Base-by-base conservation (phyloP, 345 rosid genomes). In the Eutrema japonicum region DNA sequence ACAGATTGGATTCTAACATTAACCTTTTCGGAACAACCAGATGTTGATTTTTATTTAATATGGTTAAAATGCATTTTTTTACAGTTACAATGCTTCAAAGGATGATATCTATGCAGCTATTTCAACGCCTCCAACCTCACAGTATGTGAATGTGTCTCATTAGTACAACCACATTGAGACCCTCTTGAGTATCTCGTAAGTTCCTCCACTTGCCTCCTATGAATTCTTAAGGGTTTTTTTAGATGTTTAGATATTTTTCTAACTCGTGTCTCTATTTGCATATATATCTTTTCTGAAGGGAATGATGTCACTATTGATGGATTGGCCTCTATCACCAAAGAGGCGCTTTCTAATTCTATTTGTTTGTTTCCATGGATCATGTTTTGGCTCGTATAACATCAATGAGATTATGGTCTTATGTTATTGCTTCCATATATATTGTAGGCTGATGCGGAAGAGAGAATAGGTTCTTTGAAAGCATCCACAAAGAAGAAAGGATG, bases 31-130 rank as follows among this genome's bases (percentile, higher is more conserved):
- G 32, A 29, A 41, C 26, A 32, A 1, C 32, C 14, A 29, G 1
- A 41, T 56, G n/a, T 4, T 10, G 32, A 18, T 18, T 18, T 18
- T 0, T 18, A 29, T 29, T 2, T 29, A 29, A 29, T 29, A 29
- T 29, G 32, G 2, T 29, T 29, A 29, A 18, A 1, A 18, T 54
- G 5, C 27, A 11, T 68, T 2, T 10, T 71, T 42, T 49, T 65
- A 7, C 46, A 92, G 98, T 40, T 91, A 95, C 84, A 92, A 88
- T 51, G 96, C 99, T 74, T 95, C 98, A 0, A 95, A 92, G 72
- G 98, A 95, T 73, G 99, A 95, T 63, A 51, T 92, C 33, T 80
- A 69, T 63, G 36, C 81, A 0, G 83, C 93, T 71, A 75, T 90
- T 37, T 40, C 86, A 5, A 81, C 75, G 18, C 73, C 88, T 4